Conservation (phyloP, 1,284 basidiomycete species). For the Exobasidium cylindrosporum region DNA sequence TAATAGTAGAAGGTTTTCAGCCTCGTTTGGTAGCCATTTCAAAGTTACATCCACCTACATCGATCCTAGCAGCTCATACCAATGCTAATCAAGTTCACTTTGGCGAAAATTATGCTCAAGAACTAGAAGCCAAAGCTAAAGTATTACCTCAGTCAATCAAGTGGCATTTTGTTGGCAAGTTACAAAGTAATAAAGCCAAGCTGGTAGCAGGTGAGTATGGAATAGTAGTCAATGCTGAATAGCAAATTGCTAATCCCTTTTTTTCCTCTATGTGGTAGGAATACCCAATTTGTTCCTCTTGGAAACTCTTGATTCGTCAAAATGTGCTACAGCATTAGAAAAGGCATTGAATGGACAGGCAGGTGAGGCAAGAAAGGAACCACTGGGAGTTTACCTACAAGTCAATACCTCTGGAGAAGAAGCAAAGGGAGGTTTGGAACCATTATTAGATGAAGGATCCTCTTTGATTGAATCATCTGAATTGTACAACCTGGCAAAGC, state of each 20-base stretch:
- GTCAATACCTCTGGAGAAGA: constrained; percentile 92
- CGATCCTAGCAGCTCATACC: constrained; percentile 66
- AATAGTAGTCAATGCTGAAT: not conserved
- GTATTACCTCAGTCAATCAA: constrained; percentile 56
- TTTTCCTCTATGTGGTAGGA: constrained; percentile 60
- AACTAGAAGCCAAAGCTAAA: constrained; percentile 71
- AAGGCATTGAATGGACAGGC: constrained; percentile 65
- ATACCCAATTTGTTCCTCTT: constrained; percentile 85
- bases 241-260: constrained; percentile 6
- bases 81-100: constrained; percentile 75
- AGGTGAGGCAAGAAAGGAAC: constrained; percentile 56
- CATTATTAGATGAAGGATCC: constrained; percentile 57
- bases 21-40: constrained; percentile 80
- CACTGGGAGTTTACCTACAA: constrained; percentile 79
- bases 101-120: constrained; percentile 97
- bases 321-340: constrained; percentile 79
- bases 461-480: constrained; percentile 38
- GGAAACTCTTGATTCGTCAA: constrained; percentile 84
- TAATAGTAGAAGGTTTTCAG: not conserved
- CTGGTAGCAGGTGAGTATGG: constrained; percentile 73
- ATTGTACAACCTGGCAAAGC: constrained; percentile 67
- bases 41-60: constrained; percentile 85
- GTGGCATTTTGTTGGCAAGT: constrained; percentile 95
- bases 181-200: constrained; percentile 96
- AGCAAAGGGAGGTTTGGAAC: constrained; percentile 78